These are phyloP conservation scores for Labyrinthula sp. DNA, from an alignment of 352 stramenopile genomes.

Conservation along the genomic window DNA sequence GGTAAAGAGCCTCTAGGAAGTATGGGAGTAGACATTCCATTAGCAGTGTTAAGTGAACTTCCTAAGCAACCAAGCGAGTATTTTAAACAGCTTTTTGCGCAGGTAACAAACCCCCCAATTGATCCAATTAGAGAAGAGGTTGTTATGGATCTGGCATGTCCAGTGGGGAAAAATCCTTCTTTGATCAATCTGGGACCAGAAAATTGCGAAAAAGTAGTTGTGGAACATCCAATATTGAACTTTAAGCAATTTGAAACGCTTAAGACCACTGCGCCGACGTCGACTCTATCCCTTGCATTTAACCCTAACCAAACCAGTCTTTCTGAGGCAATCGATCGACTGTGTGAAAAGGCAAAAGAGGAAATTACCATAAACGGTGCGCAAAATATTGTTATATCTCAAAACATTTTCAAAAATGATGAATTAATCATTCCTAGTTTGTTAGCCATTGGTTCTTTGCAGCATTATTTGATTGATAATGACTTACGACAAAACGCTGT, in stretches of 20 bases:
- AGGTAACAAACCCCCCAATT: constrained; percentile 90
- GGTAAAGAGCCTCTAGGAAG: constrained; percentile 61
- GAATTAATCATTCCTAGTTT: constrained; percentile 76
- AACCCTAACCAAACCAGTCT: too few relatives aligned
- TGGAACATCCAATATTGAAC: constrained; percentile 76
- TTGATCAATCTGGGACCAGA: constrained; percentile 56
- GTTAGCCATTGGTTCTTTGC: constrained; percentile 71
- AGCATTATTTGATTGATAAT: constrained; percentile 77
- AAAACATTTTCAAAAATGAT: constrained; percentile 60
- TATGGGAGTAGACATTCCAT: constrained; percentile 63
- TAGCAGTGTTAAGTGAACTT: constrained; percentile 56
- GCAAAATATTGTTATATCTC: constrained; percentile 58
- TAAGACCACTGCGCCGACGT: constrained; percentile 41
- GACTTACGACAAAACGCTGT: constrained; percentile 64
- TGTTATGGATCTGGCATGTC: constrained; percentile 84
- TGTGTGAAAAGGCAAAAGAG: constrained; percentile 72
- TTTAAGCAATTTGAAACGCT: constrained; percentile 67
- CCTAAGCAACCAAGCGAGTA: constrained; percentile 82
- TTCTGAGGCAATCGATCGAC: constrained; percentile 65
- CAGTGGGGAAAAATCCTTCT: constrained; percentile 77
- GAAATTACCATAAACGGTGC: constrained; percentile 51
- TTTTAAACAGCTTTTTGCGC: constrained; percentile 81
- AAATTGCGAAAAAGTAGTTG: constrained; percentile 53
- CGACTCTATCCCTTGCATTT: constrained; percentile 44
- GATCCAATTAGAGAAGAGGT: constrained; percentile 88